Base-by-base conservation (phyloP, 106 monocot species). In the Amphibolis antarctica region DNA sequence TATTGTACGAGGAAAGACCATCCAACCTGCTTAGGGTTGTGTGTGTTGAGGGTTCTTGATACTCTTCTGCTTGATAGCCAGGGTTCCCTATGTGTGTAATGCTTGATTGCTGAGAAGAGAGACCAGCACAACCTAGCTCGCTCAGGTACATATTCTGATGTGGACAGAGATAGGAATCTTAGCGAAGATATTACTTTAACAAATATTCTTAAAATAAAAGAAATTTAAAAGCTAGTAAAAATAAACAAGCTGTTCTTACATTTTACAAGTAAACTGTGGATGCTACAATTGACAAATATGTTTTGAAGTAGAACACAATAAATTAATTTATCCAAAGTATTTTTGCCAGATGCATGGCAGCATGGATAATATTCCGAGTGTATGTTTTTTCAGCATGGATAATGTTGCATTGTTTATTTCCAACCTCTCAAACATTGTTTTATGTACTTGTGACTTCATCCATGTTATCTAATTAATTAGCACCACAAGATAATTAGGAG, bases 141-240 rank as follows among this genome's bases (percentile, higher is more conserved):
- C 86, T 86, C 23, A 86, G 46, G 51, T 86, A 86, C 43, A 79
- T 82, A 79, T 77, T 70, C 86, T 86, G 72, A 51, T 61, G 42
- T 66, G 25, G 43, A 64, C 5, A 64, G 47, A 24, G 42, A 15
- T 22, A 14, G 24, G 18, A 9, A 64, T 15, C 19, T 15, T 11
- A 64, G 24, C 4, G 4, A 14, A 26, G 19, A 23, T 15, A 14
- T 26, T 0, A 14, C 18, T 36, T 36, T 36, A 2, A 36, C 2
- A 36, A 36, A 36, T 28, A 57, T 26, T 12, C 53, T 24, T 9
- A 53, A 53, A 10, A 2, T 21, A 22, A 53, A 24, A 53, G 23
- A 53, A 20, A 53, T 7, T 0, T 53, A 21, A 53, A 22, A 20
- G 22, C 23, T 21, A 53, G 19, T n/a, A 24, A 53, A 53, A 53